Percentiles rank a stretch among this genome's conserved stretches.
Conservation (phyloP, 2,329 filamentous ascomycete genomes). For the Diaporthe citriasiana region DNA sequence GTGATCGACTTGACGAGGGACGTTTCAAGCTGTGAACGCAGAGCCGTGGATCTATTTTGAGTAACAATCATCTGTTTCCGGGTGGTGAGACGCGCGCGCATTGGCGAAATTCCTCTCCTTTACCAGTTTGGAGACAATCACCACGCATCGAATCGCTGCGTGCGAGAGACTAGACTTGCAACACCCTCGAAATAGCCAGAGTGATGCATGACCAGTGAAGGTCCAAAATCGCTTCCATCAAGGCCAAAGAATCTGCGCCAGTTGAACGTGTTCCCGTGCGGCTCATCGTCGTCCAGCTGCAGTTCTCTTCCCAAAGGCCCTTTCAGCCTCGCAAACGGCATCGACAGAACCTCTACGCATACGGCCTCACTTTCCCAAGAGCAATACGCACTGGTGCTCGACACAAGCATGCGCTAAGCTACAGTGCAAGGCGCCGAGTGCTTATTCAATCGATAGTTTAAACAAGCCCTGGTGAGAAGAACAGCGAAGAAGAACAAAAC, state of each 20-base stretch:
- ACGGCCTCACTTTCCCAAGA: too few relatives aligned
- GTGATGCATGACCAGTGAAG: not conserved
- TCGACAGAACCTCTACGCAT: not conserved
- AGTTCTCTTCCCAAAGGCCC: not conserved
- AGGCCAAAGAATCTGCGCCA: not conserved
- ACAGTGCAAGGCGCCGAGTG: not conserved
- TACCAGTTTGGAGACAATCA: not conserved
- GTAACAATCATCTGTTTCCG: not conserved
- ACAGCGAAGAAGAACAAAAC: not conserved
- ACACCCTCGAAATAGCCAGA: not conserved
- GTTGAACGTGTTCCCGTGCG: not conserved
- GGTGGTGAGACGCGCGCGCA: constrained; percentile 8
- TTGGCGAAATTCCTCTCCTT: not conserved
- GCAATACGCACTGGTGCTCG: not conserved
- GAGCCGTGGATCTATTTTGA: constrained; percentile 27
- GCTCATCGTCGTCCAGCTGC: not conserved
- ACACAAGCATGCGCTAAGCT: not conserved
- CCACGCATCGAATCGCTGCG: not conserved
- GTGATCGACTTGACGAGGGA: not conserved
- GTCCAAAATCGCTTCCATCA: not conserved
- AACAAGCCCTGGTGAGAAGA: not conserved
- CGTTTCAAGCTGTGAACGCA: constrained; percentile 6
- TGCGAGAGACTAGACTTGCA: not conserved
- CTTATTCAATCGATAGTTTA: not conserved
- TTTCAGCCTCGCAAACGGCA: not conserved